phyloP scores from a whole-genome alignment of 495 filamentous ascomycete genomes.

The Penicillium psychrofluorescens region DNA sequence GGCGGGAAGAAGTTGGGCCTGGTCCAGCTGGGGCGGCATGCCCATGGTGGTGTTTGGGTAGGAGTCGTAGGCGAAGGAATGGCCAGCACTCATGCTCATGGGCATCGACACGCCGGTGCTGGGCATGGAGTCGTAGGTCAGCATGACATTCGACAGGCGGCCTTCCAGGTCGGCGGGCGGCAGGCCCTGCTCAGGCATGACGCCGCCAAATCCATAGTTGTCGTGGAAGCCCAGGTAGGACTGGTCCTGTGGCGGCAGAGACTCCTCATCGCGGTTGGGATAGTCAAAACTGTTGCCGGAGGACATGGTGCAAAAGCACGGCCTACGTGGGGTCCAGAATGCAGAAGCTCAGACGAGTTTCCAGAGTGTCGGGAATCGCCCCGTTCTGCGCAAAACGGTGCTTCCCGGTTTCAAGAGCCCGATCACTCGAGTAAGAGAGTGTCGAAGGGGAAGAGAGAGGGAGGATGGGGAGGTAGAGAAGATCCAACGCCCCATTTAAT shows the following conservation, averaged over 20 bases:
- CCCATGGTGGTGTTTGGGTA: slow-evolving; percentile 16
- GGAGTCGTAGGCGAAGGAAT: slow-evolving; percentile 21
- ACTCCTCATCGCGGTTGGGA: slow-evolving; percentile 4
- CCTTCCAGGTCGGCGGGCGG: slow-evolving; percentile 12
- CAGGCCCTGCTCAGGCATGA: slow-evolving; percentile 14
- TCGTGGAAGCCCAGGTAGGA: slow-evolving; percentile 11
- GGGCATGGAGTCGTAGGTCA: slow-evolving; percentile 23
- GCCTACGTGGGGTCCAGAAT: slow-evolving; percentile 18
- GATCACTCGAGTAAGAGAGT: neutral
- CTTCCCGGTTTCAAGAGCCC: too few relatives aligned
- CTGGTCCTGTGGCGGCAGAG: slow-evolving; percentile 7
- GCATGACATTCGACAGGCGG: slow-evolving; percentile 20
- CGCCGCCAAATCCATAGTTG: slow-evolving; percentile 11
- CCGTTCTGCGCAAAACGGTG: too few relatives aligned
- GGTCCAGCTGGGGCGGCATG: slow-evolving; percentile 12
- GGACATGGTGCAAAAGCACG: slow-evolving; percentile 9
- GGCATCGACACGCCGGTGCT: slow-evolving; percentile 13
- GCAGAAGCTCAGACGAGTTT: slow-evolving; percentile 15
- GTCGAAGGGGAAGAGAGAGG: slow-evolving; percentile 1
- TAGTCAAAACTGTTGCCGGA: slow-evolving; percentile 8
- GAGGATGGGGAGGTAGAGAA: neutral
- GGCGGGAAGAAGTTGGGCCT: slow-evolving; percentile 10
- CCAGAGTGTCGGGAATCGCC: slow-evolving; percentile 15
- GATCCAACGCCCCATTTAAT: neutral
- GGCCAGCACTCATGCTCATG: slow-evolving; percentile 13